Evolutionary conservation across 192 early-diverging fungal species (phyloP).

Genomic region (Coemansia sp.): DNA sequence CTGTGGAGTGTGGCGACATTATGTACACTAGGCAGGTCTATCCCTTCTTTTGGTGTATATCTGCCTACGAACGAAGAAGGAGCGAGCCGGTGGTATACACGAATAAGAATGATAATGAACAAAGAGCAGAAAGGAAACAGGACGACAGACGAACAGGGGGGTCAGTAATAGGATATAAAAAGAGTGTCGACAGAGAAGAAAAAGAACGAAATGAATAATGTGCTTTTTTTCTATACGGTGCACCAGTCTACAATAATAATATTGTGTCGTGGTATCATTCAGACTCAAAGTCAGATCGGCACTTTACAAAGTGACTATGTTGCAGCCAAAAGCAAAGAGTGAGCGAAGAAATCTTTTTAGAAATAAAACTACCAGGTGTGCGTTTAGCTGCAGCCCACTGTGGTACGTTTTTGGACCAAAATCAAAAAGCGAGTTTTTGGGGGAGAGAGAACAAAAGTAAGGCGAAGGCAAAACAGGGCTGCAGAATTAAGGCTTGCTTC

Average conservation of each 20-base stretch:
- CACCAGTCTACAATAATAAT: no score
- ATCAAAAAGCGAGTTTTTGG: not conserved
- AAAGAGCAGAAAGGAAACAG: conserved; percentile 1
- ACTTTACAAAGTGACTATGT: no score
- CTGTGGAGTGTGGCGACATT: conserved; percentile 37
- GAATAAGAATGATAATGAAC: not conserved
- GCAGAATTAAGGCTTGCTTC: no score
- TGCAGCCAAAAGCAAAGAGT: no score
- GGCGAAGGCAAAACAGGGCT: no score
- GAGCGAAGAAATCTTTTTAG: no score
- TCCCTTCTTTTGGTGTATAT: no score
- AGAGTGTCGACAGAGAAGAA: not conserved
- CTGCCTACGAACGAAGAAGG: not conserved
- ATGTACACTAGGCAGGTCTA: not conserved
- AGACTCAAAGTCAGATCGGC: no score
- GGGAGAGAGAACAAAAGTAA: not conserved
- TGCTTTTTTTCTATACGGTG: no score
- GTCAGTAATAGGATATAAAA: not conserved
- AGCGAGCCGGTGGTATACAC: not conserved
- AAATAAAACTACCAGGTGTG: no score
- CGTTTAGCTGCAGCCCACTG: not conserved
- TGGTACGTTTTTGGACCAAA: not conserved
- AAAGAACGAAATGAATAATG: no score
- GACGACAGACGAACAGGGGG: not conserved
- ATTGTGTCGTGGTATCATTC: no score